These are phyloP conservation scores for Arthrobotrys sphaeroides DNA, from an alignment of 2,329 filamentous ascomycete genomes.

Conservation along the genomic window DNA sequence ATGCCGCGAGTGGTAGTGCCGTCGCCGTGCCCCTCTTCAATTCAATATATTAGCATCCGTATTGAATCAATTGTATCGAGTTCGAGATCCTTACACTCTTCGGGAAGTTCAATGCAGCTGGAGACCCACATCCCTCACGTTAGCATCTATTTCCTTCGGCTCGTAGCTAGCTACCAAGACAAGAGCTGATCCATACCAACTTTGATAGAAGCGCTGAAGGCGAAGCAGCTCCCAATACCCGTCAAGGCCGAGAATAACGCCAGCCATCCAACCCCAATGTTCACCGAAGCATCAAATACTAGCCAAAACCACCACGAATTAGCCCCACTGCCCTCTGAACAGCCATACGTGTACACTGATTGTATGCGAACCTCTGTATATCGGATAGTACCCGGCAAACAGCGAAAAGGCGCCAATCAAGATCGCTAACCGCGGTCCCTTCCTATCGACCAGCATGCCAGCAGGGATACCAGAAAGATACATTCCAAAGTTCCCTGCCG, in stretches of 20 bases:
- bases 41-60: constrained; percentile 79
- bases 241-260: constrained; percentile 87
- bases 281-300: constrained; percentile 40
- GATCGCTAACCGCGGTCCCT: constrained; percentile 81
- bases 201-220: constrained; percentile 90
- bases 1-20: constrained; percentile 89
- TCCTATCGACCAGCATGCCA: constrained; percentile 84
- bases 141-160: constrained; percentile 15
- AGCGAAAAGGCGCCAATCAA: constrained; percentile 78
- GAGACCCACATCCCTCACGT: no score
- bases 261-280: constrained; percentile 61
- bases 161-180: neutral
- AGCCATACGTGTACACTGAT: constrained; percentile 65
- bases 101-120: constrained; percentile 58
- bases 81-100: constrained; percentile 57
- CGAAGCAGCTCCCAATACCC: constrained; percentile 86
- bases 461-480: constrained; percentile 89
- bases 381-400: constrained; percentile 82
- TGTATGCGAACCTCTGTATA: constrained; percentile 78
- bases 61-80: constrained; percentile 60
- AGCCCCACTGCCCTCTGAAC: constrained; percentile 58
- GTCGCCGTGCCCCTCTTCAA: constrained; percentile 85
- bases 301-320: neutral
- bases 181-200: constrained; percentile 63
- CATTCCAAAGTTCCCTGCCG: constrained; percentile 90